These are phyloP conservation scores for Lepidium didymum DNA, from an alignment of 345 rosid genomes.

Conservation along the genomic window DNA sequence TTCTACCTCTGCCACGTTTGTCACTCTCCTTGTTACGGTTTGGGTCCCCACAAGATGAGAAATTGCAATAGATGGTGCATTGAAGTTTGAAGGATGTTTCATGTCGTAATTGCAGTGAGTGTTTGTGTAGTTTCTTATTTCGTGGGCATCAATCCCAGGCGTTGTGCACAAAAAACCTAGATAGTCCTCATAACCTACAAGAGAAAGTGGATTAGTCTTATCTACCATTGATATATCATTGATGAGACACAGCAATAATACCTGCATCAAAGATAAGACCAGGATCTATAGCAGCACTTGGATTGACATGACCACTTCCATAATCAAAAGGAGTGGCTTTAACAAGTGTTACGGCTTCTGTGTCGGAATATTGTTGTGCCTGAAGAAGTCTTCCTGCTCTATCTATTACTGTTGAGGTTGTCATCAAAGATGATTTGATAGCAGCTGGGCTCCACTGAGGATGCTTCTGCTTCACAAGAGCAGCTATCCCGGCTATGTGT, in stretches of 20 bases:
- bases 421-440: slow-evolving; percentile 94
- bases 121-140: slow-evolving; percentile 71
- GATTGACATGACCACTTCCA: slow-evolving; percentile 97
- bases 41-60: slow-evolving; percentile 72
- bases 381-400: slow-evolving; percentile 91
- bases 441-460: slow-evolving; percentile 98
- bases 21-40: slow-evolving; percentile 59
- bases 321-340: slow-evolving; percentile 92
- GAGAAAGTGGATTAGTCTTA: not conserved
- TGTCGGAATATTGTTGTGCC: slow-evolving; percentile 91
- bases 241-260: slow-evolving; percentile 11
- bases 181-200: slow-evolving; percentile 75
- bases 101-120: slow-evolving; percentile 64
- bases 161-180: slow-evolving; percentile 97
- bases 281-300: slow-evolving; percentile 93
- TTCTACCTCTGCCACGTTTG: slow-evolving; percentile 59
- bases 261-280: slow-evolving; percentile 93
- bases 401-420: slow-evolving; percentile 73
- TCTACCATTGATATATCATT: not conserved
- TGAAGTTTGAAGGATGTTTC: slow-evolving; percentile 83
- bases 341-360: slow-evolving; percentile 68
- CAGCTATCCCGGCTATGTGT: slow-evolving; percentile 97
- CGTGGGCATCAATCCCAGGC: slow-evolving; percentile 67
- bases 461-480: slow-evolving; percentile 92
- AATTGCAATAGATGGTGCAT: slow-evolving; percentile 74